phyloP scores from a whole-genome alignment of 257 asterid species.

The Jaltomata sinuosa region DNA sequence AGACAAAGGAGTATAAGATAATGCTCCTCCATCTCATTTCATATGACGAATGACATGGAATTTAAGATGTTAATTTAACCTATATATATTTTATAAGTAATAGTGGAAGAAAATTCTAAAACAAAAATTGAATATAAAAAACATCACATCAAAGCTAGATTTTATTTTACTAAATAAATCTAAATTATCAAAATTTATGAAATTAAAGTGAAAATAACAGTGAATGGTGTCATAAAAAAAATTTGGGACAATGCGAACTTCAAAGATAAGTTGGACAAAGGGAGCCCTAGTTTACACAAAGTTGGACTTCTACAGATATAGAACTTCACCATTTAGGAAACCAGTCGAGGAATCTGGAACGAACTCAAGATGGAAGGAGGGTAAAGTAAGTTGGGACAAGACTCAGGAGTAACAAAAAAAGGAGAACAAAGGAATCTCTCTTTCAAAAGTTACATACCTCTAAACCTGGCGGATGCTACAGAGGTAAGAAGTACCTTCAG shows the following conservation, averaged over 20 bases:
- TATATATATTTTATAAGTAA: not conserved
- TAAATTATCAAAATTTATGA: not conserved
- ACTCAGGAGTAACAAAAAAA: not conserved
- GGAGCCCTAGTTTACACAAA: not conserved
- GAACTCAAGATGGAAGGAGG: not conserved
- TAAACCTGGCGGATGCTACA: conserved; percentile 81
- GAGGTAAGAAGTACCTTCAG: conserved; percentile 96
- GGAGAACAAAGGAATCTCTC: not conserved
- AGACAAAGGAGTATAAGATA: not conserved
- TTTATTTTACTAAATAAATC: not conserved
- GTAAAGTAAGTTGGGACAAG: not conserved
- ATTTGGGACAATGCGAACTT: not conserved
- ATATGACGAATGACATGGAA: not conserved
- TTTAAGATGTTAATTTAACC: not conserved
- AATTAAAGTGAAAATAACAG: not conserved
- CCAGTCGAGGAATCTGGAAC: not conserved
- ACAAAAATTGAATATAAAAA: not conserved
- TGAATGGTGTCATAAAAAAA: not conserved
- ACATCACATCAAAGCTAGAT: not conserved
- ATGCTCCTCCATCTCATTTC: not conserved
- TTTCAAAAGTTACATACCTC: conserved; percentile 48
- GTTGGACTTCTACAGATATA: not conserved
- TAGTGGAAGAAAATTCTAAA: not conserved
- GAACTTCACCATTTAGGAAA: not conserved
- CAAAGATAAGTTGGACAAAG: not conserved